These are phyloP conservation scores for Parachlorella kessleri DNA, from an alignment of 139 green algal genomes.

Conservation along the genomic window DNA sequence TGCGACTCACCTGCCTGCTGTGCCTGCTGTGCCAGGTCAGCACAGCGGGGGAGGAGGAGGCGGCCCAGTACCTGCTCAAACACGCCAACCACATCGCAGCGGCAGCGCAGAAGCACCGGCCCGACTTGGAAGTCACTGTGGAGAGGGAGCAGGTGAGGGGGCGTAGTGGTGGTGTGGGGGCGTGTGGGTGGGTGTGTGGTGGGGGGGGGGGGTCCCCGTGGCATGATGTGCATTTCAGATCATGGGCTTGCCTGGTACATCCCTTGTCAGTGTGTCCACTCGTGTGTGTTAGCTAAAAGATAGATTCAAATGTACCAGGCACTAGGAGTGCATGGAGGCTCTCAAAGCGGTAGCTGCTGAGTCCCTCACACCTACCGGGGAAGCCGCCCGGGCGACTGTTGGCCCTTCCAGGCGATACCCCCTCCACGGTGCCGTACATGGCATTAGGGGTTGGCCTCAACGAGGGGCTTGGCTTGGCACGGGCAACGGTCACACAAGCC, in stretches of 20 bases:
- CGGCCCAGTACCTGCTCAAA: constrained; percentile 28
- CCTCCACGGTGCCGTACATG: too few species aligned
- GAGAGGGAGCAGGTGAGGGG: constrained; percentile 21
- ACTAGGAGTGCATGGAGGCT: too few species aligned
- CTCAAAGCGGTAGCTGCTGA: too few species aligned
- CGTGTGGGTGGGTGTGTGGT: background rate
- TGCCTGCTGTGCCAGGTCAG: constrained; percentile 13
- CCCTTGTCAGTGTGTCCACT: background rate
- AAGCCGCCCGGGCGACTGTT: background rate
- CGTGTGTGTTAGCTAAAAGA: too few species aligned
- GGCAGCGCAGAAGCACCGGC: background rate
- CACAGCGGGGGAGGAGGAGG: constrained; percentile 25
- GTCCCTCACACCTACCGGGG: background rate
- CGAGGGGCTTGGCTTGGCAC: too few species aligned
- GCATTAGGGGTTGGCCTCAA: too few species aligned
- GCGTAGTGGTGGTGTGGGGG: background rate
- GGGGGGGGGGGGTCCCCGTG: background rate
- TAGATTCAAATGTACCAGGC: too few species aligned
- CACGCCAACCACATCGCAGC: constrained; percentile 6
- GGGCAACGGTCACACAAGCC: too few species aligned
- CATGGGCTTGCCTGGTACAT: background rate
- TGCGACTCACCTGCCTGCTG: background rate
- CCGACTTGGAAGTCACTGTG: constrained; percentile 28
- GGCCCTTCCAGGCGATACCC: too few species aligned
- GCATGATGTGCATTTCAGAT: background rate